A percentile compares a stretch with the other conserved stretches of the same genome.
Conservation (phyloP, 495 filamentous ascomycete species). For the Durotheca rogersii region DNA sequence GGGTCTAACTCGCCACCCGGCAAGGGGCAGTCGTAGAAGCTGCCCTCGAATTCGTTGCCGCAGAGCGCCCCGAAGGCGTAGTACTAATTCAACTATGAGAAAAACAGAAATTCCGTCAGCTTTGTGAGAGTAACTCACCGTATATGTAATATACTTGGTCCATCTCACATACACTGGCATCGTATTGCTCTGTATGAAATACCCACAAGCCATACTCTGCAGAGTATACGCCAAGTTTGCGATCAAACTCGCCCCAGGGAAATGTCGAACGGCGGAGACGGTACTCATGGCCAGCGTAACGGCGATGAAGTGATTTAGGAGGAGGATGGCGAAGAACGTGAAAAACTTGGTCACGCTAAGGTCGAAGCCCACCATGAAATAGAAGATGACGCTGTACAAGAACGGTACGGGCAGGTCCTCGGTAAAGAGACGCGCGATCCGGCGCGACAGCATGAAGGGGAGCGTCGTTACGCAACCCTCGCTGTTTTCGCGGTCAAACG, state of each 20-base stretch:
- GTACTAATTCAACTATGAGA: too few relatives aligned
- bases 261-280: slow-evolving; percentile 60
- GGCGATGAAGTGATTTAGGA: slow-evolving; percentile 67
- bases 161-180: slow-evolving; percentile 74
- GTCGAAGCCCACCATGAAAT: slow-evolving; percentile 75
- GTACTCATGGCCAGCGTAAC: slow-evolving; percentile 62
- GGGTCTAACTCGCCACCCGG: slow-evolving; percentile 59
- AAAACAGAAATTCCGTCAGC: too few relatives aligned
- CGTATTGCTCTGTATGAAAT: slow-evolving; percentile 67
- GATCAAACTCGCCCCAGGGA: slow-evolving; percentile 57
- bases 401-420: slow-evolving; percentile 72
- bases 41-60: slow-evolving; percentile 67
- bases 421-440: slow-evolving; percentile 61
- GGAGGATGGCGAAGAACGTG: slow-evolving; percentile 61
- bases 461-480: slow-evolving; percentile 69
- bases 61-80: slow-evolving; percentile 67
- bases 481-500: slow-evolving; percentile 71
- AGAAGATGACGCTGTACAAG: slow-evolving; percentile 65
- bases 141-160: slow-evolving; percentile 63
- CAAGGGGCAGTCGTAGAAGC: slow-evolving; percentile 67
- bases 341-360: slow-evolving; percentile 61
- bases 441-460: slow-evolving; percentile 63
- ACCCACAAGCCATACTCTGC: slow-evolving; percentile 70
- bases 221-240: slow-evolving; percentile 70
- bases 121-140: slow-evolving; percentile 35